phyloP scores from a whole-genome alignment of 2,329 filamentous ascomycete genomes.

The Lasiodiplodia sp. region DNA sequence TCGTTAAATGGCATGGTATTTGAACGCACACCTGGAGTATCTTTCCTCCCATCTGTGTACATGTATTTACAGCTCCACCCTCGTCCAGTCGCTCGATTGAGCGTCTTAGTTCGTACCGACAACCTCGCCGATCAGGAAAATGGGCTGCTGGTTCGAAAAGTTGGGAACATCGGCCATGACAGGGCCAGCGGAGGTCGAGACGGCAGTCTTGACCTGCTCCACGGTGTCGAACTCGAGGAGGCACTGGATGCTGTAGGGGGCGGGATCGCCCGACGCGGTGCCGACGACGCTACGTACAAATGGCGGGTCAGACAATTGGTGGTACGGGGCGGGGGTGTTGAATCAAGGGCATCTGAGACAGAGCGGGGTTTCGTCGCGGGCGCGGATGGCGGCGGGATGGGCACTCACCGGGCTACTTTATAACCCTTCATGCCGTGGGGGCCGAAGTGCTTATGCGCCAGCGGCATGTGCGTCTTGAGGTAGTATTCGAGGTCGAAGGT shows the following conservation, averaged over 20 bases:
- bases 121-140: conserved; percentile 37
- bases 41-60: too few relatives aligned
- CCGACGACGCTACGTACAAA: conserved; percentile 33
- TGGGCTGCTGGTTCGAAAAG: conserved; percentile 45
- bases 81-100: too few relatives aligned
- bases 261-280: conserved; percentile 33
- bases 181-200: conserved; percentile 34
- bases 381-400: background rate
- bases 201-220: conserved; percentile 39
- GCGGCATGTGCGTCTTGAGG: conserved; percentile 47
- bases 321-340: background rate
- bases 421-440: conserved; percentile 41
- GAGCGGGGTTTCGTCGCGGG: background rate
- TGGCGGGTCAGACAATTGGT: conserved; percentile 14
- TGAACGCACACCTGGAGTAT: too few relatives aligned
- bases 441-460: conserved; percentile 43
- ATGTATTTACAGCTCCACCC: too few relatives aligned
- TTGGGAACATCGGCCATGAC: conserved; percentile 45
- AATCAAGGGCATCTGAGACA: too few relatives aligned
- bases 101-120: conserved; percentile 30
- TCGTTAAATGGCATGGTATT: too few relatives aligned
- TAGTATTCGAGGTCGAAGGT: conserved; percentile 51
- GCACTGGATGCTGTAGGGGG: conserved; percentile 43
- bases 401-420: conserved; percentile 14
- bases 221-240: conserved; percentile 42